A percentile compares a stretch with the other conserved stretches of the same genome.
phyloP scores from a whole-genome alignment of 2,329 filamentous ascomycete species.

The Diaporthe vaccinii region DNA sequence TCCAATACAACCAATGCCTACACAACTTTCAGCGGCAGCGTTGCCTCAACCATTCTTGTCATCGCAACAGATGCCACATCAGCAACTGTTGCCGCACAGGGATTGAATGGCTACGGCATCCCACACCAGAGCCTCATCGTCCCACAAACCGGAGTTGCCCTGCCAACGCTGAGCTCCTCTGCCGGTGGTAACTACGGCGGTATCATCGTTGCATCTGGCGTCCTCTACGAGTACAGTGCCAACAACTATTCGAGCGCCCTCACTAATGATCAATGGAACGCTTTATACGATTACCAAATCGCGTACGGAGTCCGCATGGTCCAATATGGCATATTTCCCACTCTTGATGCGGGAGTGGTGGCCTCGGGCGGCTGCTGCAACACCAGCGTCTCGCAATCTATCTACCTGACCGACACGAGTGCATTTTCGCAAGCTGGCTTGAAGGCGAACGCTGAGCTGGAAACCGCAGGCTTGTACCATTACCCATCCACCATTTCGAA shows the following conservation, averaged over 20 bases:
- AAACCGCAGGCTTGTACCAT: constrained; percentile 6
- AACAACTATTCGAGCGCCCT: constrained; percentile 22
- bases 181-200: constrained; percentile 18
- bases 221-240: constrained; percentile 23
- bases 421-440: constrained; percentile 14
- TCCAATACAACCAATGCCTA: not conserved
- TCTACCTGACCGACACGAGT: constrained; percentile 14
- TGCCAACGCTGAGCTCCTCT: constrained; percentile 17
- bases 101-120: constrained; percentile 22
- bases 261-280: constrained; percentile 13
- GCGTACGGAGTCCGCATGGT: constrained; percentile 20
- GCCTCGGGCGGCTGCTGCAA: constrained; percentile 22
- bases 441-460: constrained; percentile 2
- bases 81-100: constrained; percentile 24
- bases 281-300: constrained; percentile 22
- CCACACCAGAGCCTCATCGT: constrained; percentile 18
- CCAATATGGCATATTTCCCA: constrained; percentile 27
- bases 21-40: constrained; percentile 13
- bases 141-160: constrained; percentile 13
- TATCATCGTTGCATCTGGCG: constrained; percentile 11
- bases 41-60: constrained; percentile 25
- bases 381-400: not conserved
- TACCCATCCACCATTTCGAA: constrained; percentile 26
- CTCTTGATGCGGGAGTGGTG: constrained; percentile 2
- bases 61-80: constrained; percentile 6